Conservation (phyloP, 169 alveolate genomes). For the Babesia ovata region DNA sequence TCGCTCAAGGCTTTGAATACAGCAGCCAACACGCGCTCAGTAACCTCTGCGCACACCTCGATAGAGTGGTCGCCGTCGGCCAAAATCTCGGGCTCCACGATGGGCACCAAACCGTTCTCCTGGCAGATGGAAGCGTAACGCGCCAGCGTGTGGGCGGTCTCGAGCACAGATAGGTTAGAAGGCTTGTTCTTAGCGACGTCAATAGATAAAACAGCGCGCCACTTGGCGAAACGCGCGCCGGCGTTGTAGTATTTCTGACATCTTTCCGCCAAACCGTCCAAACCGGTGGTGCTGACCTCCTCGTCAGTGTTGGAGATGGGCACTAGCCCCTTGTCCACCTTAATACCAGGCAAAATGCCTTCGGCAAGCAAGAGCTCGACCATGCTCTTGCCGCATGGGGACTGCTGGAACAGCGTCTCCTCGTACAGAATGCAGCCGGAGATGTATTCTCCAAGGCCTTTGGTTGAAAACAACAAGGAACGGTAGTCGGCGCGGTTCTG, state of each 20-base stretch:
- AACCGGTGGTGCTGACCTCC: slow-evolving; percentile 89
- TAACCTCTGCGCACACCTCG: slow-evolving; percentile 92
- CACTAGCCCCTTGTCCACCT: slow-evolving; percentile 95
- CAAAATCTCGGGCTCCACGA: slow-evolving; percentile 98
- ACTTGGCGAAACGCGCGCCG: slow-evolving; percentile 99
- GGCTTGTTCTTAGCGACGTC: slow-evolving; percentile 90
- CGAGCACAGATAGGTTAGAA: slow-evolving; percentile 88
- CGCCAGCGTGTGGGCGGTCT: slow-evolving; percentile 97
- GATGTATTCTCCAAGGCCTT: slow-evolving; percentile 91
- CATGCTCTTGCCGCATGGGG: slow-evolving; percentile 87
- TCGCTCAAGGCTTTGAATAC: slow-evolving; percentile 93
- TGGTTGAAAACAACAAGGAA: slow-evolving; percentile 92
- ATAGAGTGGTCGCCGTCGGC: slow-evolving; percentile 96
- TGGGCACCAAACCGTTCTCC: slow-evolving; percentile 96
- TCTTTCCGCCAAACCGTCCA: slow-evolving; percentile 96
- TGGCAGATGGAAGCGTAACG: slow-evolving; percentile 98
- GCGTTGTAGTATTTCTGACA: slow-evolving; percentile 93
- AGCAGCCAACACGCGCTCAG: slow-evolving; percentile 93
- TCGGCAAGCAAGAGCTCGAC: slow-evolving; percentile 85
- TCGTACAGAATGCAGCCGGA: slow-evolving; percentile 98
- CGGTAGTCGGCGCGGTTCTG: slow-evolving; percentile 95
- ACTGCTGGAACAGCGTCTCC: slow-evolving; percentile 96
- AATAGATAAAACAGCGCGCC: slow-evolving; percentile 98
- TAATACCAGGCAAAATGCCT: slow-evolving; percentile 97
- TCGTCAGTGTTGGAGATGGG: slow-evolving; percentile 90